These are phyloP conservation scores for Solanum sejunctum DNA, from an alignment of 257 asterid species.

Conservation along the genomic window DNA sequence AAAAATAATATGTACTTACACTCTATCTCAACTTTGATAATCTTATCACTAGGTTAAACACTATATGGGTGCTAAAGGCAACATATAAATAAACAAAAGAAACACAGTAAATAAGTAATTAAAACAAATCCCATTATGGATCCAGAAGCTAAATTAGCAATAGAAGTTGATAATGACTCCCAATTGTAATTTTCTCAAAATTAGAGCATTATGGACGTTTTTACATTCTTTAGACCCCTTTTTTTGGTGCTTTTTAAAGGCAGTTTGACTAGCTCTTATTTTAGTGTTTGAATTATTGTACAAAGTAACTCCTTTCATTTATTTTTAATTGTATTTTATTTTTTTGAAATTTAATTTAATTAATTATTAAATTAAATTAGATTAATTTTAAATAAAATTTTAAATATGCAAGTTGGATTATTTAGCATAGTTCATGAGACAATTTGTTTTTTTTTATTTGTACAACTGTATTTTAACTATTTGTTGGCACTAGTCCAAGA, in stretches of 20 bases:
- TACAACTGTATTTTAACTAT: too few species aligned
- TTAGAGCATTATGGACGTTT: background rate
- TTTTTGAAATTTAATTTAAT: too few species aligned
- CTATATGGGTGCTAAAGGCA: background rate
- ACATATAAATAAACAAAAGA: background rate
- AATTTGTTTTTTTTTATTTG: too few species aligned
- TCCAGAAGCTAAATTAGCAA: background rate
- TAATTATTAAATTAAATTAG: too few species aligned
- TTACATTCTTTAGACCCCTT: background rate
- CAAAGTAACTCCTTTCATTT: background rate
- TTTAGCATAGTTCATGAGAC: too few species aligned
- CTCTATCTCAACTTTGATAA: background rate
- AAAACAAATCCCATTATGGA: background rate
- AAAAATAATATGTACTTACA: background rate
- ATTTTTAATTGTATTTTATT: too few species aligned
- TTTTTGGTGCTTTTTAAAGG: background rate
- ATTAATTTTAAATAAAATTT: too few species aligned
- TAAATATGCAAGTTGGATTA: too few species aligned
- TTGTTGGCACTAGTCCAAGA: too few species aligned
- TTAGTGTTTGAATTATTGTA: background rate
- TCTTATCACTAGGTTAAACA: background rate
- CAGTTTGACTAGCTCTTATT: background rate
- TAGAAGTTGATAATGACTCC: background rate
- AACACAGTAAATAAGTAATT: background rate
- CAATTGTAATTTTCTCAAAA: background rate